Evolutionary conservation across 2,329 filamentous ascomycete genomes (phyloP).

Genomic region (Colletotrichum sp.): DNA sequence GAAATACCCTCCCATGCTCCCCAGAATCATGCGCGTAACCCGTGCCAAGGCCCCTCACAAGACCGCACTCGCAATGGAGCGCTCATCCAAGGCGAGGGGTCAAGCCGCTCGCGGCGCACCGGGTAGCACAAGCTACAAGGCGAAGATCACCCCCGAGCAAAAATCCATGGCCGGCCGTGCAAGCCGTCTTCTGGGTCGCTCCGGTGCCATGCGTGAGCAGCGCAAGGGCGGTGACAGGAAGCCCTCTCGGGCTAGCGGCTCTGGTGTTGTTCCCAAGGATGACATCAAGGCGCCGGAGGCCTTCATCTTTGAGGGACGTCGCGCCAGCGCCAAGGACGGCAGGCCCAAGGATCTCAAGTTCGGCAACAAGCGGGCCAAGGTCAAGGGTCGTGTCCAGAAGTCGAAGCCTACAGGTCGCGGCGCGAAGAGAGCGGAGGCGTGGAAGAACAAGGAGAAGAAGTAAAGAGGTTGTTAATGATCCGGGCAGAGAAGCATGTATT

Average conservation of each 20-base stretch:
- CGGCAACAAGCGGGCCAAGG: conserved; percentile 57
- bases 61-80: conserved; percentile 58
- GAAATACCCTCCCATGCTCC: conserved; percentile 94
- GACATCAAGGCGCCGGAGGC: conserved; percentile 66
- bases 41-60: conserved; percentile 79
- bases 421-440: conserved; percentile 45
- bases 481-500: not conserved
- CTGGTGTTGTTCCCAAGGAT: conserved; percentile 24
- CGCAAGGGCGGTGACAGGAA: conserved; percentile 28
- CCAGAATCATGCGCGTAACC: conserved; percentile 82
- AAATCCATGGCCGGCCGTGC: conserved; percentile 77
- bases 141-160: conserved; percentile 73
- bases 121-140: conserved; percentile 62
- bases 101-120: conserved; percentile 24
- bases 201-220: conserved; percentile 58
- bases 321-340: conserved; percentile 71
- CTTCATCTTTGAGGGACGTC: conserved; percentile 82
- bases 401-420: conserved; percentile 43
- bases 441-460: conserved; percentile 45
- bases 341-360: conserved; percentile 67
- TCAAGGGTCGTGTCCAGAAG: conserved; percentile 43
- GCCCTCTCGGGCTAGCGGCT: conserved; percentile 24
- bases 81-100: conserved; percentile 46
- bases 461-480: not conserved
- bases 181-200: conserved; percentile 74